Evolutionary conservation across 2,329 filamentous ascomycete species (phyloP).

Genomic region (Huntiella bhutanensis): DNA sequence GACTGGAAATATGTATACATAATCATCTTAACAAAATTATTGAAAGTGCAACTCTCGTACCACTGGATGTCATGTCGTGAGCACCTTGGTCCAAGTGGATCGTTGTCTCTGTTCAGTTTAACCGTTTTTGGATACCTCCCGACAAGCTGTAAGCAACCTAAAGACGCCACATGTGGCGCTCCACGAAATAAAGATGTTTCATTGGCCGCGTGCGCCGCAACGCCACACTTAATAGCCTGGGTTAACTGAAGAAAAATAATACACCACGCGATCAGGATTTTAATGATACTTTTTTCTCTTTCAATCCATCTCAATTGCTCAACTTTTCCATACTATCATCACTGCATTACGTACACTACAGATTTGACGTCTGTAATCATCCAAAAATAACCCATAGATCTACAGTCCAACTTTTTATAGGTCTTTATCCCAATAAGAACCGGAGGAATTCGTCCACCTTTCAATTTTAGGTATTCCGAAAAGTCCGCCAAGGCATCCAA

Average conservation of each 20-base stretch:
- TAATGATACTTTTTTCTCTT: neutral
- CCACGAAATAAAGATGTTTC: neutral
- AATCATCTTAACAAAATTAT: too few relatives aligned
- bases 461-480: neutral
- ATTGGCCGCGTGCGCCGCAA: neutral
- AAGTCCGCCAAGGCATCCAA: neutral
- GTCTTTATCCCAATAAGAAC: neutral
- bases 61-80: neutral
- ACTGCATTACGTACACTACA: too few relatives aligned
- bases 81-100: neutral
- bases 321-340: neutral
- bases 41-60: too few relatives aligned
- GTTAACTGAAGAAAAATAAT: neutral
- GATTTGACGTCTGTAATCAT: neutral
- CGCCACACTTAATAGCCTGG: slow-evolving; percentile 2
- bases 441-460: too few relatives aligned
- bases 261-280: slow-evolving; percentile 5
- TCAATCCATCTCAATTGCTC: neutral
- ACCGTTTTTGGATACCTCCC: neutral
- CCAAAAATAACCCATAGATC: neutral
- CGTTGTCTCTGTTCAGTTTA: neutral
- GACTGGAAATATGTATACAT: too few relatives aligned
- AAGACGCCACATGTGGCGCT: slow-evolving; percentile 6
- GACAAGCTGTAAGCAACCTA: neutral
- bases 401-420: neutral